These are phyloP conservation scores for Cunninghamia lanceolata DNA, from an alignment of 75 land plant species.

Conservation along the genomic window DNA sequence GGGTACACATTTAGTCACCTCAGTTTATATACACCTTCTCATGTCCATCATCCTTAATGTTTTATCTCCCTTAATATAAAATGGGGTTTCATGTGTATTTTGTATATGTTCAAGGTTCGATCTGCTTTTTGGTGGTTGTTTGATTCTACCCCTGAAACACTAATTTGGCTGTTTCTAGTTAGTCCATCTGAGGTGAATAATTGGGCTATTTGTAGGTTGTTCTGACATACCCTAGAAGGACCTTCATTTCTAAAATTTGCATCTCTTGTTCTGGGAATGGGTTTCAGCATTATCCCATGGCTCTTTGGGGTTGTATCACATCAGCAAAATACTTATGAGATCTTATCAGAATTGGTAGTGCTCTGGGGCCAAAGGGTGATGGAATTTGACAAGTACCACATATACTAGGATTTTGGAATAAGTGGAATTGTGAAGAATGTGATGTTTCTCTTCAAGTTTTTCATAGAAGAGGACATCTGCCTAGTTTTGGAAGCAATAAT, in stretches of 20 bases:
- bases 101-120: not conserved
- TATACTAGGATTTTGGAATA: no score
- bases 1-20: conserved; percentile 33
- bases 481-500: no score
- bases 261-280: not conserved
- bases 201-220: not conserved
- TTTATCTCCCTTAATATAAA: not conserved
- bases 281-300: not conserved
- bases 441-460: no score
- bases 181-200: not conserved
- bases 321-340: not conserved
- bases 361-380: no score
- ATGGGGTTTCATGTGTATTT: not conserved
- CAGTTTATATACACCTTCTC: not conserved
- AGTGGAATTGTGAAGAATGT: no score
- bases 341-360: no score
- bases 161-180: not conserved
- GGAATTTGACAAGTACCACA: no score
- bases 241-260: not conserved
- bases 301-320: not conserved
- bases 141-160: not conserved
- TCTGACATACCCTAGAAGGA: not conserved
- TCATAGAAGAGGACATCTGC: no score
- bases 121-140: not conserved
- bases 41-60: not conserved